These are phyloP conservation scores for Pythium oligandrum DNA, from an alignment of 352 stramenopile species.

Conservation along the genomic window DNA sequence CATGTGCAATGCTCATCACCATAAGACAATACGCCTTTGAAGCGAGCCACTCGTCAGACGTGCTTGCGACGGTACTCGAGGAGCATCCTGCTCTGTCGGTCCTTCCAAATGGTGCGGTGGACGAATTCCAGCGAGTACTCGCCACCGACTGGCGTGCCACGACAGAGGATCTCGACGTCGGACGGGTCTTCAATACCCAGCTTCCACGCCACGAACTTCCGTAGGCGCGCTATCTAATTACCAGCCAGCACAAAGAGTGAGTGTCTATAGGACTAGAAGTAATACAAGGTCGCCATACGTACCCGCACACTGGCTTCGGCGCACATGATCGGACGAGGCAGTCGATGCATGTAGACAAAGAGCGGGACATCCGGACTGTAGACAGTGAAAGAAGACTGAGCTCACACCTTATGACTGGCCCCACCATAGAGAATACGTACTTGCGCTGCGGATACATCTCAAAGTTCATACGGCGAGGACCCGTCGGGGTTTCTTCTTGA, in stretches of 20 bases:
- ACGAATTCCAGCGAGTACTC: constrained; percentile 72
- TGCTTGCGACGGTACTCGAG: constrained; percentile 44
- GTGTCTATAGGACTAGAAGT: neutral
- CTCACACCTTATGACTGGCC: no score
- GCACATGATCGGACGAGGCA: constrained; percentile 4
- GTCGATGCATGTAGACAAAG: constrained; percentile 1
- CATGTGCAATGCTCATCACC: neutral
- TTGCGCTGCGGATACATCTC: constrained; percentile 30
- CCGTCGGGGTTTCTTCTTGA: neutral
- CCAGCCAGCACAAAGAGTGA: neutral
- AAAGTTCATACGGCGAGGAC: neutral
- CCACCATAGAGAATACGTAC: constrained; percentile 12
- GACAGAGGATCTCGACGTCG: constrained; percentile 58
- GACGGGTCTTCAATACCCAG: constrained; percentile 28
- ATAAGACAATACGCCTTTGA: neutral
- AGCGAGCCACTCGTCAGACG: neutral
- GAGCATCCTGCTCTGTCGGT: constrained; percentile 35
- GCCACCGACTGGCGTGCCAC: constrained; percentile 30
- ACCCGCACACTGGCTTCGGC: constrained; percentile 6
- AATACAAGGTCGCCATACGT: neutral
- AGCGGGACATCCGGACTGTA: constrained; percentile 3
- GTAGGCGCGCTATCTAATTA: constrained; percentile 44
- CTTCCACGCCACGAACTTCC: constrained; percentile 60
- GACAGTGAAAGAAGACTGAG: neutral
- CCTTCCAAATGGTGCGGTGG: constrained; percentile 48